A percentile compares a stretch with the other conserved stretches of the same genome.
These are phyloP conservation scores for Taxillus chinensis DNA, from an alignment of 164 flowering plant genomes.

Conservation along the genomic window DNA sequence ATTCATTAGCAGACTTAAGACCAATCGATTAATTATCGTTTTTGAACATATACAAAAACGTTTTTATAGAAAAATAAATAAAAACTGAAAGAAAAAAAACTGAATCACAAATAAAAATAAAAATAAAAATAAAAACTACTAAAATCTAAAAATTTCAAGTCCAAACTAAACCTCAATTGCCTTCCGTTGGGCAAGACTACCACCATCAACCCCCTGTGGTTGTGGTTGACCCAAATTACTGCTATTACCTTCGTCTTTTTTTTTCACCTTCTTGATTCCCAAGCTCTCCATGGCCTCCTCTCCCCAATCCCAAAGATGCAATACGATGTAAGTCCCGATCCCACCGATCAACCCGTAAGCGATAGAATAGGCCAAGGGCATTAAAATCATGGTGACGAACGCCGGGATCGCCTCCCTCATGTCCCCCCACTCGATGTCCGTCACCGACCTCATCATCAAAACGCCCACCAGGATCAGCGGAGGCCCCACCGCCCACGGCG, in stretches of 20 bases:
- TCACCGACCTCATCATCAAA: constrained; percentile 87
- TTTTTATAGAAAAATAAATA: too few relatives aligned
- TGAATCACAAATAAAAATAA: too few relatives aligned
- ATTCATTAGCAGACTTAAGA: too few relatives aligned
- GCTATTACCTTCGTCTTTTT: neutral
- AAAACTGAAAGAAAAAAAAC: too few relatives aligned
- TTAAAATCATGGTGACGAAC: constrained; percentile 63
- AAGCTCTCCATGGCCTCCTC: constrained; percentile 8
- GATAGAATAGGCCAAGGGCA: constrained; percentile 82
- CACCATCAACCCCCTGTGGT: too few relatives aligned
- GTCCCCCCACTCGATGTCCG: constrained; percentile 76
- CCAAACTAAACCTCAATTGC: too few relatives aligned
- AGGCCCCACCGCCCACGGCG: constrained; percentile 96
- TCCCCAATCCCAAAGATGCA: constrained; percentile 68
- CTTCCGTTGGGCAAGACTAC: too few relatives aligned
- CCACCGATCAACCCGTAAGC: constrained; percentile 89
- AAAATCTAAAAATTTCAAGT: too few relatives aligned
- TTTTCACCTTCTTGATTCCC: neutral
- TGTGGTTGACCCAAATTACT: too few relatives aligned
- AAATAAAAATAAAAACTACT: too few relatives aligned
- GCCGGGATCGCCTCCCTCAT: constrained; percentile 86
- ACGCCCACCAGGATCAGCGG: constrained; percentile 86
- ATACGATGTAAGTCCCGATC: constrained; percentile 56
- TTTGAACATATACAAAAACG: too few relatives aligned
- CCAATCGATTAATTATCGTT: too few relatives aligned